Evolutionary conservation across 2,329 filamentous ascomycete species (phyloP).

Genomic region (Penicillium hordei): DNA sequence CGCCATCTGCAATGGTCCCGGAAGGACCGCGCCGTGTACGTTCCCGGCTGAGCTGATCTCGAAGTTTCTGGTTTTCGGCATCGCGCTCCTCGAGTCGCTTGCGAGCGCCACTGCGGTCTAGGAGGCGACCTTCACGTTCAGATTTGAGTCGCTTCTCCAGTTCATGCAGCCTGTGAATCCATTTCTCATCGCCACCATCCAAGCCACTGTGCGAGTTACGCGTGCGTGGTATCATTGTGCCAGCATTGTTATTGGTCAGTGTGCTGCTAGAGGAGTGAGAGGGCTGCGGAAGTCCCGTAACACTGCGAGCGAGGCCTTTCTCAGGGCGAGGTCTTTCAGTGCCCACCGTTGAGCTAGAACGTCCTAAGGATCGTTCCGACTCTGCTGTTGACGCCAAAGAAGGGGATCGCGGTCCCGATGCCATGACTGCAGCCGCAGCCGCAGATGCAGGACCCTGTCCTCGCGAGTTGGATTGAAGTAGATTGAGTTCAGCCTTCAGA

Average conservation of each 20-base stretch:
- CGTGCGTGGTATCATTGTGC: constrained; percentile 27
- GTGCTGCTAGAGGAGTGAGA: constrained; percentile 36
- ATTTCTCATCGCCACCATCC: constrained; percentile 64
- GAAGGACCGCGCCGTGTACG: constrained; percentile 41
- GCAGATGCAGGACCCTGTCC: constrained; percentile 50
- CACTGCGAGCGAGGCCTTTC: constrained; percentile 31
- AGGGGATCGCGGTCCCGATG: constrained; percentile 21
- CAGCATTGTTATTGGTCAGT: constrained; percentile 31
- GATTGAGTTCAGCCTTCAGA: constrained; percentile 63
- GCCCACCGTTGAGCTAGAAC: constrained; percentile 57
- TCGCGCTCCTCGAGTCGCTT: constrained; percentile 76
- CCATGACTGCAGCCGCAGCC: constrained; percentile 38
- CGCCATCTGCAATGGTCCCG: constrained; percentile 23
- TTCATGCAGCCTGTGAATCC: constrained; percentile 82
- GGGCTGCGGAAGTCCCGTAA: constrained; percentile 37
- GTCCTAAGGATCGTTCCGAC: constrained; percentile 50
- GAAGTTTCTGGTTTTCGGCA: constrained; percentile 69
- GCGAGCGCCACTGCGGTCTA: constrained; percentile 80
- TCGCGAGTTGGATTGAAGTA: constrained; percentile 66
- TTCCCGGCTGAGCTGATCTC: constrained; percentile 63
- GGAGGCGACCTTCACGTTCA: constrained; percentile 79
- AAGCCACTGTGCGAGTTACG: constrained; percentile 24
- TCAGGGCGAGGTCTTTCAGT: constrained; percentile 29
- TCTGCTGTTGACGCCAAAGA: constrained; percentile 27
- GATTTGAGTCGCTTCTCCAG: constrained; percentile 85